phyloP scores from a whole-genome alignment of 2,329 filamentous ascomycete species.

The Aspergillus transmontanensis region DNA sequence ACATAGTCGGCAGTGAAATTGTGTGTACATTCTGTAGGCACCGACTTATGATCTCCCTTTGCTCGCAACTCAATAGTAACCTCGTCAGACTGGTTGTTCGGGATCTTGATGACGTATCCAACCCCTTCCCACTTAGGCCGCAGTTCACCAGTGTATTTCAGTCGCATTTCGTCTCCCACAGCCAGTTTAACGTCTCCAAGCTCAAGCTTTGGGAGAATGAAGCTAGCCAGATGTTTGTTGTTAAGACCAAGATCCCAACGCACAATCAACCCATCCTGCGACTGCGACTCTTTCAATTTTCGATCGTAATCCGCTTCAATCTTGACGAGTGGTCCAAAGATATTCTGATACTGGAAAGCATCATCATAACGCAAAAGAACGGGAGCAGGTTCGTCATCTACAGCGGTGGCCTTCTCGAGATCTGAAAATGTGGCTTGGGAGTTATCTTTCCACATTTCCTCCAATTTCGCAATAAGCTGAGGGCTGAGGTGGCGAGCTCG shows the following conservation, averaged over 20 bases:
- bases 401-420: conserved; percentile 84
- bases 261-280: conserved; percentile 90
- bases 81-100: conserved; percentile 96
- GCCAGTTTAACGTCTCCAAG: conserved; percentile 97
- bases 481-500: conserved; percentile 90
- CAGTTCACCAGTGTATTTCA: conserved; percentile 94
- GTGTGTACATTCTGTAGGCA: conserved; percentile 93
- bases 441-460: conserved; percentile 99
- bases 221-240: conserved; percentile 95
- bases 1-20: conserved; percentile 99
- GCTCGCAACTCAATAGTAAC: conserved; percentile 93
- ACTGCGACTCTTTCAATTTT: conserved; percentile 97
- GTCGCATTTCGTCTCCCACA: conserved; percentile 96
- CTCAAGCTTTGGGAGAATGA: conserved; percentile 94
- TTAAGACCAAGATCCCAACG: conserved; percentile 95
- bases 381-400: conserved; percentile 92
- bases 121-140: conserved; percentile 94
- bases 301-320: conserved; percentile 99
- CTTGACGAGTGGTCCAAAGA: conserved; percentile 96
- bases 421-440: conserved; percentile 84
- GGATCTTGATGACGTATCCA: conserved; percentile 98
- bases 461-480: conserved; percentile 91
- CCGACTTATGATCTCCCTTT: conserved; percentile 92
- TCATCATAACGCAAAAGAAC: conserved; percentile 95
- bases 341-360: conserved; percentile 97